A percentile compares a stretch with the other conserved stretches of the same genome.
These are phyloP conservation scores for Aspergillus olivimuriae DNA, from an alignment of 495 filamentous ascomycete species.

Conservation along the genomic window DNA sequence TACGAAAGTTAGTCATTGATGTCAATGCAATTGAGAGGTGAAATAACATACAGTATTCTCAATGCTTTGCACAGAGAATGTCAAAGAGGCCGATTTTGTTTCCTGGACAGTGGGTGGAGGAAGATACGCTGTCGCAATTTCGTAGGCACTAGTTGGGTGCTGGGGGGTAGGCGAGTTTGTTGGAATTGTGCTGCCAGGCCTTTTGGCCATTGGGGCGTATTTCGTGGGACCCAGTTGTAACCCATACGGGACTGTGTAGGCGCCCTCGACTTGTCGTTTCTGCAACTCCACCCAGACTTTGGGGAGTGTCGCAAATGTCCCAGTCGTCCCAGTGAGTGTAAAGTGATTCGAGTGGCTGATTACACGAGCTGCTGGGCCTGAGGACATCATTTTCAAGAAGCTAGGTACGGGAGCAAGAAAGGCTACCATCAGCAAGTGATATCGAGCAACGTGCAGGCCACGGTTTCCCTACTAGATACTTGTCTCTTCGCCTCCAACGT, in stretches of 20 bases:
- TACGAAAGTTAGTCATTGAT: constrained; percentile 8
- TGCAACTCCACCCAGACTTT: constrained; percentile 21
- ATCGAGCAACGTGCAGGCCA: background rate
- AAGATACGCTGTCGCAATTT: constrained; percentile 52
- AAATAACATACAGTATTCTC: constrained; percentile 57
- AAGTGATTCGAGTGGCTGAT: constrained; percentile 61
- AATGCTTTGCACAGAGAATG: constrained; percentile 48
- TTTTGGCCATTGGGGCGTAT: constrained; percentile 69
- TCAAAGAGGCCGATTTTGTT: constrained; percentile 55
- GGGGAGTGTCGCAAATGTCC: constrained; percentile 47
- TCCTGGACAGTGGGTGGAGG: constrained; percentile 48
- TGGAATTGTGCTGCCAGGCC: constrained; percentile 60
- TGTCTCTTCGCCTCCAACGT: constrained; percentile 39
- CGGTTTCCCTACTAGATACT: constrained; percentile 56
- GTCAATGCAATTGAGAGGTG: background rate
- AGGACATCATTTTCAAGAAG: constrained; percentile 59
- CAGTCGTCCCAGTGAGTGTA: constrained; percentile 60
- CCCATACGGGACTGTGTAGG: constrained; percentile 52
- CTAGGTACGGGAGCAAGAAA: too few relatives aligned
- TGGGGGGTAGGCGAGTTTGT: constrained; percentile 45
- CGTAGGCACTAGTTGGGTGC: constrained; percentile 56
- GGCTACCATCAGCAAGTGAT: too few relatives aligned
- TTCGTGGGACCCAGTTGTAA: constrained; percentile 57
- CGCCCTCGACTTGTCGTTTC: constrained; percentile 25
- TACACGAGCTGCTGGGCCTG: constrained; percentile 44